A percentile compares a stretch with the other conserved stretches of the same genome.
phyloP scores from a whole-genome alignment of 805 yeast species.

The Starmerella scarabaei region DNA sequence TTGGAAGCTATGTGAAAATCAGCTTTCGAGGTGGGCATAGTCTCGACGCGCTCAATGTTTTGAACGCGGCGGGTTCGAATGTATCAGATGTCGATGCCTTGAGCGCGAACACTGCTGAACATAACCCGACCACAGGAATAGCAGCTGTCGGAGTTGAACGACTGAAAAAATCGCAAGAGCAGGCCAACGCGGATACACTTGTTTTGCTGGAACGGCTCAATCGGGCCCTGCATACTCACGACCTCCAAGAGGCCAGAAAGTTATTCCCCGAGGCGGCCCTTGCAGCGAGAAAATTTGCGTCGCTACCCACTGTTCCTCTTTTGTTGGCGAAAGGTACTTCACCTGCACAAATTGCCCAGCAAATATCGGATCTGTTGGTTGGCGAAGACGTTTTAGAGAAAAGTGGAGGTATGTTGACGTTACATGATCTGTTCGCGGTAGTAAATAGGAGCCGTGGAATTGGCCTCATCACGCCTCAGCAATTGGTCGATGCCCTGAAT shows the following conservation, averaged over 20 bases:
- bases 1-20: constrained; percentile 4
- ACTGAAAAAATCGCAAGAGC: not conserved
- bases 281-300: constrained; percentile 33
- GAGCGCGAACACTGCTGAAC: not conserved
- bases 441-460: constrained; percentile 55
- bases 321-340: not conserved
- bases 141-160: not conserved
- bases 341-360: constrained; percentile 55
- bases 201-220: constrained; percentile 37
- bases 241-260: not conserved
- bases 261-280: constrained; percentile 43
- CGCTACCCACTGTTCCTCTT: no score
- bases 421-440: constrained; percentile 49
- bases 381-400: constrained; percentile 34
- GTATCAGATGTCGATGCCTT: not conserved
- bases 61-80: constrained; percentile 27
- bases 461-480: constrained; percentile 57
- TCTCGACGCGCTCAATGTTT: constrained; percentile 37
- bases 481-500: constrained; percentile 48
- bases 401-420: constrained; percentile 46
- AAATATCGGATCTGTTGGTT: constrained; percentile 57
- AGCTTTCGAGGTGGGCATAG: constrained; percentile 71
- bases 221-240: not conserved
- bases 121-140: no score
- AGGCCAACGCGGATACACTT: not conserved